Evolutionary conservation across 805 yeast species (phyloP), one percentile per base, ranked within the genome.

Genomic region (Pichia manshurica): DNA sequence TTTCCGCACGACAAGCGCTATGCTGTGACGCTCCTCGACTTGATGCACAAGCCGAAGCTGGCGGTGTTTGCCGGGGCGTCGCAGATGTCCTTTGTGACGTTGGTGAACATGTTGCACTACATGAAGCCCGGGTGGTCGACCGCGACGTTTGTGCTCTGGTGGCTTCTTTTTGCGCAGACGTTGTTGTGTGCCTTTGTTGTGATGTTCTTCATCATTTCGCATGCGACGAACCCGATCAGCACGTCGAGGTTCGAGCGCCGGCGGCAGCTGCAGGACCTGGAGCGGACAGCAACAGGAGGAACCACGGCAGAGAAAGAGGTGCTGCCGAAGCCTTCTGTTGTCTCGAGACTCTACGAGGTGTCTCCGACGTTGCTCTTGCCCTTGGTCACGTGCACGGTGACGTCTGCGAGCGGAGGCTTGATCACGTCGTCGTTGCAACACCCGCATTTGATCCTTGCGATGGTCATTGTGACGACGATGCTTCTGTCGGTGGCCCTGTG

Each of bases 381-480:
- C 0, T 74, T 86, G n/a, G 91, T 89, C 17, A 76, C 96, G 0
- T 65, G 86, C 25, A 85, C 87, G 1, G 96, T 89, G 48, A 77
- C 80, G 3, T 73, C 89, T 0, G 77, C 95, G 0, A 69, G 79
- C n/a, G 93, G 95, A 3, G 79, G 80, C 1, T 50, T 77, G 0
- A 69, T 88, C 17, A 71, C 67, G 35, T 58, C 60, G 13, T 64
- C 63, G 42, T 67, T 80, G 34, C 39, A 41, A 39, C 15, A 39
- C 22, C 10, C 35, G 4, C 39, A 49, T 16, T 21, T 45, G 17
- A 52, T 55, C 3, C 70, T 78, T 56, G 57, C 82, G 29, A 78
- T 84, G 15, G 64, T 82, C 50, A 63, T 79, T 6, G 60, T 84
- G 1, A 64, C 79, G 17, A 75, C 74, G 38, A 64, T 87, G 54